Conservation (phyloP, 2,329 filamentous ascomycete species). For the Claviceps monticola region DNA sequence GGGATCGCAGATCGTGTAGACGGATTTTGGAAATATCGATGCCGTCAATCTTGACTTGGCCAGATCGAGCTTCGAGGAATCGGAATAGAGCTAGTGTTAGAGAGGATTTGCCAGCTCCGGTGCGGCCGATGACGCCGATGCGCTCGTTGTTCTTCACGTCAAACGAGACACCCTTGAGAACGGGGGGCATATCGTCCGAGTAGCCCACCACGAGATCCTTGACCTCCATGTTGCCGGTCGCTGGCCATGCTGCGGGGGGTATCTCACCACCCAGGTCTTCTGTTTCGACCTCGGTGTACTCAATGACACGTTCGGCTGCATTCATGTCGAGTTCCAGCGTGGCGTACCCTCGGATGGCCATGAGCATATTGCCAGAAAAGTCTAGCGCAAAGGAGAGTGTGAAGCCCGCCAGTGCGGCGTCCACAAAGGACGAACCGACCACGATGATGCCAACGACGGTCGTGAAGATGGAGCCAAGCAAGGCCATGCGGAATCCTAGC, state of each 20-base stretch:
- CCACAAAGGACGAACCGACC: conserved; percentile 44
- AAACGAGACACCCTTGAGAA: conserved; percentile 58
- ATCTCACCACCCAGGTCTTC: conserved; percentile 48
- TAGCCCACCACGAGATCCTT: conserved; percentile 59
- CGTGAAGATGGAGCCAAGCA: conserved; percentile 57
- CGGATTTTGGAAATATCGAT: conserved; percentile 60
- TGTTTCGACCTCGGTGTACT: conserved; percentile 56
- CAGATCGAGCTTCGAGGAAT: conserved; percentile 55
- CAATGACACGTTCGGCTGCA: conserved; percentile 59
- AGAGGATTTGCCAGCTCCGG: conserved; percentile 65
- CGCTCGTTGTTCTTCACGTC: conserved; percentile 51
- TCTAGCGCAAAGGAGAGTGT: conserved; percentile 60
- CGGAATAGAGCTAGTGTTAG: conserved; percentile 65
- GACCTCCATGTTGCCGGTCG: conserved; percentile 59
- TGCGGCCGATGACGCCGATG: conserved; percentile 64
- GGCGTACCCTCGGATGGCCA: conserved; percentile 53
- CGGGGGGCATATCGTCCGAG: conserved; percentile 54
- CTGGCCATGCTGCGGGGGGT: conserved; percentile 62
- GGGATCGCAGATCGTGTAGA: conserved; percentile 55
- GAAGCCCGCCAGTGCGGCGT: conserved; percentile 61
- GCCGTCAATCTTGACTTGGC: conserved; percentile 57
- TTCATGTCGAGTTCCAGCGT: conserved; percentile 70
- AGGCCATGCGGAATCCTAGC: conserved; percentile 59
- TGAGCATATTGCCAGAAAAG: conserved; percentile 50
- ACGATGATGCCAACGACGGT: conserved; percentile 51